Evolutionary conservation across 2,329 filamentous ascomycete species (phyloP).

Genomic region (Xylariaceae sp.): DNA sequence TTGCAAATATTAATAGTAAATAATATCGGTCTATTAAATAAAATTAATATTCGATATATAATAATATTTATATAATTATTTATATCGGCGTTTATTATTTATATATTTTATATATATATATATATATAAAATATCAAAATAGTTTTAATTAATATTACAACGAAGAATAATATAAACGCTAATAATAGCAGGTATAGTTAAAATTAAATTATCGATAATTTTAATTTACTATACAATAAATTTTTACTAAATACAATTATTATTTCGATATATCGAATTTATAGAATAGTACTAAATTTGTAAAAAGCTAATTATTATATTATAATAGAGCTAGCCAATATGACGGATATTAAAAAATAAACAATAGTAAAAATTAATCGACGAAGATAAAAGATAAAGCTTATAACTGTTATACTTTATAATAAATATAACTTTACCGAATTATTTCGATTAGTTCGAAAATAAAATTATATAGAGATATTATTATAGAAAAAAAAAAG

Average conservation of each 20-base stretch:
- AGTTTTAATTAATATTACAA: constrained; percentile 2
- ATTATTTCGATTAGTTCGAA: constrained; percentile 4
- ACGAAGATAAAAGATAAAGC: constrained; percentile 8
- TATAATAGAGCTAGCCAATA: constrained; percentile 12
- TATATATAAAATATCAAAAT: neutral
- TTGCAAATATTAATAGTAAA: neutral
- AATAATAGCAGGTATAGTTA: constrained; percentile 1
- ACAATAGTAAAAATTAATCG: constrained; percentile 11
- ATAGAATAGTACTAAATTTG: constrained; percentile 8
- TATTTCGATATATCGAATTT: constrained; percentile 12
- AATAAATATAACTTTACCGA: constrained; percentile 14
- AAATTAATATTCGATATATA: constrained; percentile 4
- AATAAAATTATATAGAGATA: constrained; percentile 10
- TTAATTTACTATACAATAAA: neutral
- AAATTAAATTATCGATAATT: constrained; percentile 3
- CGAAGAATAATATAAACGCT: constrained; percentile 2
- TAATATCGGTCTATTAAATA: neutral
- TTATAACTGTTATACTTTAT: constrained; percentile 9
- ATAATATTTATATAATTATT: constrained; percentile 2
- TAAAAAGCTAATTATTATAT: constrained; percentile 15
- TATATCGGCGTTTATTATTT: constrained; percentile 1
- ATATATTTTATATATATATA: neutral
- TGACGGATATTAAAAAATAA: constrained; percentile 3
- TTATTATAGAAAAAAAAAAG: constrained; percentile 7
- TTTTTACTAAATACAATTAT: constrained; percentile 11